Conservation (phyloP, 257 asterid genomes). For the Petrea volubilis region DNA sequence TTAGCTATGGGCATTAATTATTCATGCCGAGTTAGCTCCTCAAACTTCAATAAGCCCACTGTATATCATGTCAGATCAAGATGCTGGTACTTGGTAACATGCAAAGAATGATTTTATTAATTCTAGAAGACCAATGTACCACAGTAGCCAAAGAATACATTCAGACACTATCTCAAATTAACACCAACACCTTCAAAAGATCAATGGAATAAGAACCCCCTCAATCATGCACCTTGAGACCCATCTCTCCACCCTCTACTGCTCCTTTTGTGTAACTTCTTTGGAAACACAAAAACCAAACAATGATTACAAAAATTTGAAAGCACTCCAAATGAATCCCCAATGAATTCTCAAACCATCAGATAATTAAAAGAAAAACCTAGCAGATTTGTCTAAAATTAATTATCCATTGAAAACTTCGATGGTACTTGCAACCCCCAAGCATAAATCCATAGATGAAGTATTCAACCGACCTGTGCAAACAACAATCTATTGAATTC, state of each 20-base stretch:
- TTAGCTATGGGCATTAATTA: background rate
- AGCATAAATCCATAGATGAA: background rate
- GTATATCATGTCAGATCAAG: background rate
- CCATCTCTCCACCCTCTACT: background rate
- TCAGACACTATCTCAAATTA: background rate
- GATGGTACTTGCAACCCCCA: background rate
- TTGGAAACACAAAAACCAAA: background rate
- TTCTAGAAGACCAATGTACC: background rate
- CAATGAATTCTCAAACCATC: slow-evolving; percentile 16
- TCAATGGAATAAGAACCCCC: background rate
- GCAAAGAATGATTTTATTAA: background rate
- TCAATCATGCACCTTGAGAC: background rate
- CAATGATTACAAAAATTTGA: background rate
- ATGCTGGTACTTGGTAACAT: slow-evolving; percentile 1
- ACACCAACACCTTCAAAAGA: background rate
- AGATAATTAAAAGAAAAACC: background rate
- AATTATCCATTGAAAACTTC: background rate
- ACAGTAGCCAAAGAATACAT: background rate
- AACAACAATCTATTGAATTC: slow-evolving; percentile 73
- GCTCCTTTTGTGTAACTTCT: background rate
- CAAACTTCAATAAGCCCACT: background rate
- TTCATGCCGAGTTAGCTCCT: slow-evolving; percentile 12
- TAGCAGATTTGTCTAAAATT: slow-evolving; percentile 5
- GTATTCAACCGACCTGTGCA: slow-evolving; percentile 63
- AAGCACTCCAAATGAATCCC: background rate